phyloP scores from a whole-genome alignment of 169 alveolate species.

The Babesia ovis region DNA sequence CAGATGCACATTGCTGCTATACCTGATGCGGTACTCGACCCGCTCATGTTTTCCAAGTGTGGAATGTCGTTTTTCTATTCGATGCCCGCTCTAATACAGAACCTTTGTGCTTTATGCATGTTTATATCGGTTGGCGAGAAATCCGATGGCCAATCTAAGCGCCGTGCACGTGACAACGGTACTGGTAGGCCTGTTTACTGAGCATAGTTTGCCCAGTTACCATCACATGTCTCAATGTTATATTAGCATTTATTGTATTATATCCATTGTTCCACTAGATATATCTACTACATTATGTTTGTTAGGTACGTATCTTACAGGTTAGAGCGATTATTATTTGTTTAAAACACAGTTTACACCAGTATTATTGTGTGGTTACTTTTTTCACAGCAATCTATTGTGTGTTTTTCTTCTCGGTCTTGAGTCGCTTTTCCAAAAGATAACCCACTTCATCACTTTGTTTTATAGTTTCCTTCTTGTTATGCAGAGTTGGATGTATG shows the following conservation, averaged over 20 bases:
- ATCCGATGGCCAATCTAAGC: conserved; percentile 1
- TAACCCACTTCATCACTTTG: conserved; percentile 2
- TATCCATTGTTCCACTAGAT: too few relatives aligned
- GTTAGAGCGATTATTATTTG: too few relatives aligned
- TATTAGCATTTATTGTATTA: too few relatives aligned
- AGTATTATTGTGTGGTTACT: too few relatives aligned
- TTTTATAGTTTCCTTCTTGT: background rate
- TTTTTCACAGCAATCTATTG: too few relatives aligned
- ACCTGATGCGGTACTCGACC: conserved; percentile 63
- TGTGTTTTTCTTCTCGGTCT: conserved; percentile 1
- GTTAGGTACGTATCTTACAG: too few relatives aligned
- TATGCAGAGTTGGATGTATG: conserved; percentile 11
- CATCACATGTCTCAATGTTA: background rate
- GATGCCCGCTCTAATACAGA: conserved; percentile 25
- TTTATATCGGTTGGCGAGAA: background rate
- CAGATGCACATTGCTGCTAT: conserved; percentile 50
- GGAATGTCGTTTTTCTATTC: conserved; percentile 55
- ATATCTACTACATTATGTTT: too few relatives aligned
- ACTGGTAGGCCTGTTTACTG: conserved; percentile 5
- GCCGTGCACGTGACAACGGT: conserved; percentile 4
- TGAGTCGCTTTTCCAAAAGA: conserved; percentile 17
- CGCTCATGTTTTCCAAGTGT: conserved; percentile 26
- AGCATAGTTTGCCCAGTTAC: background rate
- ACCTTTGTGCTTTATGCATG: conserved; percentile 35
- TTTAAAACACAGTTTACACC: too few relatives aligned